Base-by-base conservation (phyloP, 768 basidiomycete genomes). In the Chiua virens region DNA sequence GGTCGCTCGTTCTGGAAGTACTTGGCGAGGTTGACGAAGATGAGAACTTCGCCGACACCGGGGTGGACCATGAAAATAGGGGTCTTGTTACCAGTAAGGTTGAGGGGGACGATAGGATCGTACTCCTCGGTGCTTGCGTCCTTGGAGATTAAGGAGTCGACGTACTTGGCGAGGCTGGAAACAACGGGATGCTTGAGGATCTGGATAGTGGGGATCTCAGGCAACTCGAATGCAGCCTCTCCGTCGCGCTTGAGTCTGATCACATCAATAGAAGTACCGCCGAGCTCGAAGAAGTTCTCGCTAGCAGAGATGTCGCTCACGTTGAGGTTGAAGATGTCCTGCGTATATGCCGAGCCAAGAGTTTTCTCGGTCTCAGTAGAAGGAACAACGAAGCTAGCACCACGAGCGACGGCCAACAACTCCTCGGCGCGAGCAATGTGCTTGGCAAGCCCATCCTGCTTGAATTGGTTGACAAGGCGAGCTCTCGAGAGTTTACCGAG, bases 1-100 rank as follows among this genome's bases (percentile, higher is more conserved):
- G 75, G 75, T 0, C 76, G 68, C 14, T 77, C 73, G 18, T 73
- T 71, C 18, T 65, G 65, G 47, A 77, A 67, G 36, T 66, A 67
- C n/a, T 72, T 72, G 3, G 75, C 74, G 8, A 77, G 64, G 55
- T 73, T 75, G 45, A 77, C 65, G 60, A 76, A 76, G 42, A 73
- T 68, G 8, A 73, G 59, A 5, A 73, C 63, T 43, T 73, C 75
- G 13, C 74, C 75, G 6, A 75, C 71, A 57, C 75, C 75, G 0
- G 75, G 74, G 56, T 77, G 75, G 15, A 77, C 65, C 57, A 77
- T 68, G 59, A 74, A 77, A 32, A 76, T 62, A 1, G 75, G 75
- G 0, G 75, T 72, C 60, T 73, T 75, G 40, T 62, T 57, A 1
- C 75, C 75, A 1, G 66, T 58, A 9, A 72, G 56, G 35, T 74